Percentiles rank a stretch among this genome's conserved stretches.
Evolutionary conservation across 1,139 yeast species (phyloP).

Genomic region (Lodderomyces parapsilosis): DNA sequence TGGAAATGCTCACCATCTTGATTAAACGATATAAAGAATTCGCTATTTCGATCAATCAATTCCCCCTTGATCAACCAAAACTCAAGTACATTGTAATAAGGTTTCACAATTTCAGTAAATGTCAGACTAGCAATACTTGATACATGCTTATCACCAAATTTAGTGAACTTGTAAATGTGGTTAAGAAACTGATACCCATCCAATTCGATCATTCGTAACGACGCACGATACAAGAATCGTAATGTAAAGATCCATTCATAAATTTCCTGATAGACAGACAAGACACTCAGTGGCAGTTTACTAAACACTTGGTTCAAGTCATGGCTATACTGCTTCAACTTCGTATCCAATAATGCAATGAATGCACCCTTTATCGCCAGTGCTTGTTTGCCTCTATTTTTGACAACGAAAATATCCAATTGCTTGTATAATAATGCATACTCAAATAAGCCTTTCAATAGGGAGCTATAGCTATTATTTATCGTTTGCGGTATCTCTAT

Average conservation of each 20-base stretch:
- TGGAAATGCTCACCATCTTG: constrained; percentile 29
- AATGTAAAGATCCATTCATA: constrained; percentile 48
- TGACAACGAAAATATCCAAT: constrained; percentile 35
- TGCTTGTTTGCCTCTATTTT: constrained; percentile 22
- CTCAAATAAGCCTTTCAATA: constrained; percentile 62
- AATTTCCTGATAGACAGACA: constrained; percentile 44
- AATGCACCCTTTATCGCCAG: constrained; percentile 69
- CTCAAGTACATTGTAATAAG: constrained; percentile 62
- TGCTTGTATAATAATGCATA: constrained; percentile 66
- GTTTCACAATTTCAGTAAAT: constrained; percentile 50
- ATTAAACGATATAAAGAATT: constrained; percentile 61
- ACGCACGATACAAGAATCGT: constrained; percentile 52
- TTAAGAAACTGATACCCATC: constrained; percentile 60
- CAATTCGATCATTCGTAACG: constrained; percentile 30
- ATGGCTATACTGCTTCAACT: constrained; percentile 53
- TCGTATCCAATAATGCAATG: constrained; percentile 51
- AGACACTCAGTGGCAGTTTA: constrained; percentile 32
- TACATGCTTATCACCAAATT: constrained; percentile 64
- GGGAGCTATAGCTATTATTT: constrained; percentile 57
- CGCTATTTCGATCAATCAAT: constrained; percentile 54
- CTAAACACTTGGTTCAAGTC: constrained; percentile 53
- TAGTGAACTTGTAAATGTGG: constrained; percentile 47
- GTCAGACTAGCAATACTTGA: constrained; percentile 41
- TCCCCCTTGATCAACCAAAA: constrained; percentile 75
- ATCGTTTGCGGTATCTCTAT: constrained; percentile 51